phyloP scores from a whole-genome alignment of 768 basidiomycete genomes.

The Leccinellum rugosiceps region DNA sequence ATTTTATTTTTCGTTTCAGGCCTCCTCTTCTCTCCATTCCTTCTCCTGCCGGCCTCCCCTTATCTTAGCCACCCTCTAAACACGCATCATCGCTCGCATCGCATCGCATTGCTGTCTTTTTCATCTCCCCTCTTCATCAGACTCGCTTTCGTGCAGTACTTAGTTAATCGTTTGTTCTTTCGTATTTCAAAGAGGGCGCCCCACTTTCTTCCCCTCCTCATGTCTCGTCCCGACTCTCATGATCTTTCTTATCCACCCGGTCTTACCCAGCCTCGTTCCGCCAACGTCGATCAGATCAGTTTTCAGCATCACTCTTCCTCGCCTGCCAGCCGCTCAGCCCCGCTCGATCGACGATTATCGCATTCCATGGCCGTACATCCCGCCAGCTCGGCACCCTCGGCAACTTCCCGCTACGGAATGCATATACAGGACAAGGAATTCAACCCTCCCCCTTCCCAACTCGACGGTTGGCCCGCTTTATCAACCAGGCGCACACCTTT shows the following conservation, averaged over 20 bases:
- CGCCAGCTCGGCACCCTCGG: constrained; percentile 23
- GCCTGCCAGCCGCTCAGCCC: constrained; percentile 4
- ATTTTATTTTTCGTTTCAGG: constrained; percentile 28
- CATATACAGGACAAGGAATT: constrained; percentile 37
- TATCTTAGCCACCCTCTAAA: constrained; percentile 35
- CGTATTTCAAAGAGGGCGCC: constrained; percentile 21
- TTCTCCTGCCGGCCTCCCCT: constrained; percentile 11
- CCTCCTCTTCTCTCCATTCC: constrained; percentile 13
- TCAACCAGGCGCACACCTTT: constrained; percentile 35
- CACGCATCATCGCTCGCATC: constrained; percentile 24
- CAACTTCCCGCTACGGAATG: constrained; percentile 35
- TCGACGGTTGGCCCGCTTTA: constrained; percentile 31
- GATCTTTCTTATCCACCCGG: constrained; percentile 39
- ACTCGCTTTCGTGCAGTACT: constrained; percentile 29
- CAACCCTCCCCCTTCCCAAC: constrained; percentile 18
- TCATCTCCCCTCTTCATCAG: constrained; percentile 11
- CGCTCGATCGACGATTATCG: constrained; percentile 24
- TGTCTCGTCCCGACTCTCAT: constrained; percentile 44
- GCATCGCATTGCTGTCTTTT: constrained; percentile 35
- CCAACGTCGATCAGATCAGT: constrained; percentile 28
- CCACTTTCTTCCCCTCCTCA: constrained; percentile 16
- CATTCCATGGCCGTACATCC: constrained; percentile 14
- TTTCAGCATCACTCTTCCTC: constrained; percentile 12
- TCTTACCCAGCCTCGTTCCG: constrained; percentile 24
- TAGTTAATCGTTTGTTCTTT: constrained; percentile 26